phyloP scores from a whole-genome alignment of 2,329 filamentous ascomycete species.

The Chrysosporium keratinophilum region DNA sequence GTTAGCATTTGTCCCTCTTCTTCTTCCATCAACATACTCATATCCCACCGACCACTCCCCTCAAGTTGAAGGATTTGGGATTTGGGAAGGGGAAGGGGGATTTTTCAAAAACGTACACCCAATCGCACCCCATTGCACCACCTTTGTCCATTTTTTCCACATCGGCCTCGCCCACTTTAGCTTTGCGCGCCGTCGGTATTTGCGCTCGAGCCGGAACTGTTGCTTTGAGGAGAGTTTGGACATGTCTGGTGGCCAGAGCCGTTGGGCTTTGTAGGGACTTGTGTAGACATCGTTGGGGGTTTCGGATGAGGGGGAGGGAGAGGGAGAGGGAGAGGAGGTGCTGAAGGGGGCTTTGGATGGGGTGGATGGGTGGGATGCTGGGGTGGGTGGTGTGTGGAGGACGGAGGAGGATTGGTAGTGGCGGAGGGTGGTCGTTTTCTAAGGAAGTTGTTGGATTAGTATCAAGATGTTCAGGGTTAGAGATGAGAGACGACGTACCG shows the following conservation, averaged over 20 bases:
- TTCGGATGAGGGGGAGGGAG: slow-evolving; percentile 1
- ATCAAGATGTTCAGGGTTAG: background rate
- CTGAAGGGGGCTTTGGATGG: slow-evolving; percentile 2
- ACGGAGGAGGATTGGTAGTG: slow-evolving; percentile 6
- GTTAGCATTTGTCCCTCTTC: background rate
- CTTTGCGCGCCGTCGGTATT: slow-evolving; percentile 51
- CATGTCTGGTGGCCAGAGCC: slow-evolving; percentile 56
- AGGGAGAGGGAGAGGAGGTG: slow-evolving; percentile 2
- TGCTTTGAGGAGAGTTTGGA: slow-evolving; percentile 52
- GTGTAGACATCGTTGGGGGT: slow-evolving; percentile 29
- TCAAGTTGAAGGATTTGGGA: no score
- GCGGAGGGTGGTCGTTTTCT: background rate
- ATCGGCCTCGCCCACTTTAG: slow-evolving; percentile 50
- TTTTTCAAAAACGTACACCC: slow-evolving; percentile 36
- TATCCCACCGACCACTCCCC: no score
- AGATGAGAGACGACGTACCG: slow-evolving; percentile 14
- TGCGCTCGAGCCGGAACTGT: slow-evolving; percentile 57
- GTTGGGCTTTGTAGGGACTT: slow-evolving; percentile 51
- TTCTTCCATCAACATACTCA: no score
- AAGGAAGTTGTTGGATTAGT: slow-evolving; percentile 11
- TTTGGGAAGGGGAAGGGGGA: background rate
- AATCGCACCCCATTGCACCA: slow-evolving; percentile 47
- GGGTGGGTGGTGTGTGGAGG: slow-evolving; percentile 15
- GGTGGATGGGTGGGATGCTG: slow-evolving; percentile 12
- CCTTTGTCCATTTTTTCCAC: slow-evolving; percentile 49